Base-by-base conservation (phyloP, 331 rosid species). In the Acacia concinna region DNA sequence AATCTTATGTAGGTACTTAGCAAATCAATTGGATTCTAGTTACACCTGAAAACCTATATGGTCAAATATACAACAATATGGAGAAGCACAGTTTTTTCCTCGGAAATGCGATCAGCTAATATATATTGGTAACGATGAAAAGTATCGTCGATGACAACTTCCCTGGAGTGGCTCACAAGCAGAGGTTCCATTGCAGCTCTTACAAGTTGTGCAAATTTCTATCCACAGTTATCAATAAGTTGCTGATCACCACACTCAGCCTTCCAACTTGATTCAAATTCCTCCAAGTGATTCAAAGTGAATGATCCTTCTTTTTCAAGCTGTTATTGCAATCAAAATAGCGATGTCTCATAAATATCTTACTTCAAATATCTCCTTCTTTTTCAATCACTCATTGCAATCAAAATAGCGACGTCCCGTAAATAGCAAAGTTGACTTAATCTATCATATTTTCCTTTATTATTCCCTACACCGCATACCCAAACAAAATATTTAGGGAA, bases 141-240 rank as follows among this genome's bases (percentile, higher is more conserved):
- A 51, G 82, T 75, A 8, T 85, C 77, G 3, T 89, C 90, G 9
- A 87, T 82, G 28, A 87, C 78, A 11, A 63, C 84, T 62, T 83
- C 86, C 20, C 87, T 87, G 37, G 85, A 89, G 35, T 87, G 90
- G 46, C 57, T 82, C 0, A 51, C 9, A 0, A 87, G 47, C 21
- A 89, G 31, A 12, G 91, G 87, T 79, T 87, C 88, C 2, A 75
- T 83, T 10, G 80, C 88, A 1, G 87, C 86, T 60, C 94, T 84
- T 80, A 87, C 75, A 71, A 70, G 79, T 49, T 79, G 84, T 13
- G 91, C 57, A 1, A 90, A 80, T 6, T 79, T 82, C 59, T 81
- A 84, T 17, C 78, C 85, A 46, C 32, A 8, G 0, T 3, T 10
- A 56, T 56, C 6, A 56, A 3, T 23, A 17, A 23, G 32, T 25